These are phyloP conservation scores for Byssochlamys sp. DNA, from an alignment of 2,329 filamentous ascomycete species.

Conservation along the genomic window DNA sequence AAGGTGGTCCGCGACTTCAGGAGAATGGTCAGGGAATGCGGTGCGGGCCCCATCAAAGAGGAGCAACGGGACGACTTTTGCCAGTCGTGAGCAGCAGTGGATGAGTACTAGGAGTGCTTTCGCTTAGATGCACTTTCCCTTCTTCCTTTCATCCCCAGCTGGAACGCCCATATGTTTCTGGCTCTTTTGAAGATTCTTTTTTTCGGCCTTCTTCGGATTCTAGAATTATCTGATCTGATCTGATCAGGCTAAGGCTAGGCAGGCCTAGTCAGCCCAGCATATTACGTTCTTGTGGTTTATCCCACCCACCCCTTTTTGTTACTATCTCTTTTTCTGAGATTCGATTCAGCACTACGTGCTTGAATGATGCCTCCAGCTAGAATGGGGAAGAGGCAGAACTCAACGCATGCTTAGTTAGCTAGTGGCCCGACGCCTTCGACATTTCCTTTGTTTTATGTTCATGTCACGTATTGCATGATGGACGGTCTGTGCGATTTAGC, in stretches of 20 bases:
- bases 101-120: not conserved
- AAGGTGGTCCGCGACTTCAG: conserved; percentile 90
- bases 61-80: conserved; percentile 13
- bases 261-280: conserved; percentile 5
- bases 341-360: not conserved
- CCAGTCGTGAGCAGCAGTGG: conserved; percentile 3
- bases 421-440: conserved; percentile 10
- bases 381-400: conserved; percentile 4
- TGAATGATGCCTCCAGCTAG: not conserved
- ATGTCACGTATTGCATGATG: conserved; percentile 3
- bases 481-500: conserved; percentile 1
- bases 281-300: not conserved
- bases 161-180: not conserved
- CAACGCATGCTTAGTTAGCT: conserved; percentile 5
- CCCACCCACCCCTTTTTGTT: not conserved
- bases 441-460: conserved; percentile 13
- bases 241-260: conserved; percentile 4
- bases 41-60: conserved; percentile 23
- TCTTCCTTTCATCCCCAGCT: not conserved
- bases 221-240: not conserved
- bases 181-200: not conserved
- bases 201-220: not conserved
- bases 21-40: conserved; percentile 75
- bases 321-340: not conserved
- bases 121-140: not conserved